Percentiles rank a stretch among this genome's conserved stretches.
Conservation (phyloP, 164 flowering plant species). For the Akebia trifoliata region DNA sequence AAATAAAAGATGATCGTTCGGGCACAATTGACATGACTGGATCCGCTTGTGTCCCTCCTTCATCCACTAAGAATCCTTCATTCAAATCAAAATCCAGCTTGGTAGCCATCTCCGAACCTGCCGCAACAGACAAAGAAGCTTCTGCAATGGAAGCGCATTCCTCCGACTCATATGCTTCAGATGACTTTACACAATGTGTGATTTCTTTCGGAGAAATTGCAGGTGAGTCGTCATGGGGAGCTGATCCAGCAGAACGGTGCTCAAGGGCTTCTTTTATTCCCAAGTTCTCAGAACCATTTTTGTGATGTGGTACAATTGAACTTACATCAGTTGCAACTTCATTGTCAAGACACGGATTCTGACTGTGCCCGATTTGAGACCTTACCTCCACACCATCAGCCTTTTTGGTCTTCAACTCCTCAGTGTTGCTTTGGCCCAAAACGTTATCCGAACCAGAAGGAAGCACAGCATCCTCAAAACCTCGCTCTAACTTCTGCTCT, state of each 20-base stretch:
- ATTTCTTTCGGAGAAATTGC: conserved; percentile 14
- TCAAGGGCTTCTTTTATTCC: conserved; percentile 28
- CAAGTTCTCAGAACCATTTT: conserved; percentile 18
- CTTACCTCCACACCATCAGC: conserved; percentile 20
- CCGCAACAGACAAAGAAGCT: conserved; percentile 27
- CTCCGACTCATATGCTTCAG: conserved; percentile 33
- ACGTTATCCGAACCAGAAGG: conserved; percentile 17
- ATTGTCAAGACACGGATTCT: conserved; percentile 8
- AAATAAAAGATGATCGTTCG: conserved; percentile 25
- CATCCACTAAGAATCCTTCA: conserved; percentile 71
- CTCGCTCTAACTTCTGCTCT: conserved; percentile 13
- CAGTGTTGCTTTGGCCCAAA: conserved; percentile 12
- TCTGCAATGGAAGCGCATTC: conserved; percentile 40
- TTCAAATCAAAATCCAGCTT: conserved; percentile 85
- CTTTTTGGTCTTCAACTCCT: conserved; percentile 26
- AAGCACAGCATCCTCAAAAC: conserved; percentile 8
- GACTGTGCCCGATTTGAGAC: conserved; percentile 13
- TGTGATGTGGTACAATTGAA: conserved; percentile 14
- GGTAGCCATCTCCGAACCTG: conserved; percentile 31
- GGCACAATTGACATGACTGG: conserved; percentile 16
- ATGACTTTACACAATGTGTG: conserved; percentile 13
- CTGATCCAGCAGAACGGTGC: conserved; percentile 13
- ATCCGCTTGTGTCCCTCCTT: conserved; percentile 52
- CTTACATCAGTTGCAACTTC: conserved; percentile 11
- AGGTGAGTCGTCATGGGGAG: conserved; percentile 17